A percentile compares a stretch with the other conserved stretches of the same genome.
Conservation (phyloP, 1,284 basidiomycete genomes). For the Peniophora sp. region DNA sequence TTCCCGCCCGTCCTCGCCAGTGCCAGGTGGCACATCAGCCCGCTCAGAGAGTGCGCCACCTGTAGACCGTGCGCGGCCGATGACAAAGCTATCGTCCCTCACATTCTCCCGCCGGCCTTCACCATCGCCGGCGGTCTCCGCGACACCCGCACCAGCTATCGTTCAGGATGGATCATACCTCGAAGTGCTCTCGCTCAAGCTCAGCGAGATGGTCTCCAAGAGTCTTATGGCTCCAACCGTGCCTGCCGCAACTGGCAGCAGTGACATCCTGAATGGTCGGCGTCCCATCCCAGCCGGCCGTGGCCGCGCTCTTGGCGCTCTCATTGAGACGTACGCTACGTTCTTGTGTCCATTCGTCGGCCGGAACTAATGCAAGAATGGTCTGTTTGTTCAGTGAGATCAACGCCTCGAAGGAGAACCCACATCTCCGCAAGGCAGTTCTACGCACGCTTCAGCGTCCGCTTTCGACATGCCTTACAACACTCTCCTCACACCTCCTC, state of each 20-base stretch:
- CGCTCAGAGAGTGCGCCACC: constrained; percentile 30
- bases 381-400: constrained; percentile 50
- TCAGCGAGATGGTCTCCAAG: constrained; percentile 75
- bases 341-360: constrained; percentile 7
- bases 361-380: constrained; percentile 3
- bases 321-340: constrained; percentile 58
- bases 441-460: constrained; percentile 67
- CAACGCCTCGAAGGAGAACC: constrained; percentile 50
- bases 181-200: constrained; percentile 62
- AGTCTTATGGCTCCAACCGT: constrained; percentile 59
- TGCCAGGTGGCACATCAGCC: constrained; percentile 27
- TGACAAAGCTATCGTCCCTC: constrained; percentile 46
- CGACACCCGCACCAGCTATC: constrained; percentile 35
- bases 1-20: constrained; percentile 55
- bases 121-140: constrained; percentile 27
- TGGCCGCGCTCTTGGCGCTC: constrained; percentile 52
- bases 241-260: constrained; percentile 27
- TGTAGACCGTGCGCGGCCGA: constrained; percentile 39
- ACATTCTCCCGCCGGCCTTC: constrained; percentile 44
- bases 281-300: constrained; percentile 64
- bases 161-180: constrained; percentile 73
- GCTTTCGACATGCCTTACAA: constrained; percentile 62
- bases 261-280: constrained; percentile 50
- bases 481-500: constrained; percentile 57
- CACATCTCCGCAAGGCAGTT: constrained; percentile 59